phyloP scores from a whole-genome alignment of 2,329 filamentous ascomycete species.

The Lasiodiplodia sp. region DNA sequence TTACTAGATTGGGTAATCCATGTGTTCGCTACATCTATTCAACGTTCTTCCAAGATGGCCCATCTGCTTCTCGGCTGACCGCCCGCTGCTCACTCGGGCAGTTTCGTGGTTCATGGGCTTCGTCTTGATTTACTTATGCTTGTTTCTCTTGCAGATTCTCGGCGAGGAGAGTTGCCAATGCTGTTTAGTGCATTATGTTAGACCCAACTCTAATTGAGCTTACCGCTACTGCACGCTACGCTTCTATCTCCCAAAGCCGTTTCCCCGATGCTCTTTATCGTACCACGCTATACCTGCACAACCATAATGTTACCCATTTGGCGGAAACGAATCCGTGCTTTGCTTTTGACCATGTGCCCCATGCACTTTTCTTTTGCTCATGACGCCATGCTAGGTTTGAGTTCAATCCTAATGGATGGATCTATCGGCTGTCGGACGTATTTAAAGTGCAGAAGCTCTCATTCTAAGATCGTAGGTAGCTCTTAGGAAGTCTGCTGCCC shows the following conservation, averaged over 20 bases:
- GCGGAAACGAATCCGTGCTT: no score
- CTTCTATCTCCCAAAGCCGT: slow-evolving; percentile 1
- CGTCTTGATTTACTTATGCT: not conserved
- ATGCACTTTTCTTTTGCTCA: not conserved
- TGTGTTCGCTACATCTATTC: not conserved
- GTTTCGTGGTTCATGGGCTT: not conserved
- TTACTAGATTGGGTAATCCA: not conserved
- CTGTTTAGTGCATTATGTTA: not conserved
- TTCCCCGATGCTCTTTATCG: not conserved
- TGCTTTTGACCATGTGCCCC: not conserved
- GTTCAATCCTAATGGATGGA: not conserved
- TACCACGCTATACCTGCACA: not conserved
- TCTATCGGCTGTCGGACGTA: not conserved
- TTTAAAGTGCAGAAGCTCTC: not conserved
- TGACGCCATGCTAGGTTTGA: not conserved
- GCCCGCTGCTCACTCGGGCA: not conserved
- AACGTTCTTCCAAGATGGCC: not conserved
- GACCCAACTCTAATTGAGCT: not conserved
- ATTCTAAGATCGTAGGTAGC: not conserved
- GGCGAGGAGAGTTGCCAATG: not conserved
- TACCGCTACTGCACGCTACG: not conserved
- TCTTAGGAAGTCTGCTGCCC: not conserved
- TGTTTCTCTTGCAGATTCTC: not conserved
- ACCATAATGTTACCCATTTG: not conserved
- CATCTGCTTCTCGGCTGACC: not conserved